Evolutionary conservation across 73 alveolate species (phyloP).

Genomic region (Breviolum minutum): DNA sequence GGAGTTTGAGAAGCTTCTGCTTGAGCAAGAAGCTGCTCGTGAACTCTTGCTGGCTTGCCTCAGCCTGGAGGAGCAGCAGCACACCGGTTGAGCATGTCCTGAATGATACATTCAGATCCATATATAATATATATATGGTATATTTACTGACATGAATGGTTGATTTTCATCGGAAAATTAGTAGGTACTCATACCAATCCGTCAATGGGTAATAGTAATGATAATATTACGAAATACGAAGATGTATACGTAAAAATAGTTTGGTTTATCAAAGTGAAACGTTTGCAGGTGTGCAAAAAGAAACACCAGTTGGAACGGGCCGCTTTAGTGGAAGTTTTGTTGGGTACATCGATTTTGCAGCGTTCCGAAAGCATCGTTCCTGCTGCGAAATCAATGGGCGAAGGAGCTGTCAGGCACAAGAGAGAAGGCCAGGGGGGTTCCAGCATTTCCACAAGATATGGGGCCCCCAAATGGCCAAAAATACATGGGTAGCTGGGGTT

Average conservation of each 20-base stretch:
- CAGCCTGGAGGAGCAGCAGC: slow-evolving; percentile 42
- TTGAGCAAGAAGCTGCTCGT: slow-evolving; percentile 38
- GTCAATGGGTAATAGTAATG: background rate
- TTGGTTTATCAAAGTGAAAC: too few species aligned
- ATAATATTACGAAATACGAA: too few species aligned
- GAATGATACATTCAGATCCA: background rate
- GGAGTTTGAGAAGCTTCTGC: slow-evolving; percentile 73
- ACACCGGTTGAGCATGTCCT: background rate
- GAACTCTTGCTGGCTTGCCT: slow-evolving; percentile 22
- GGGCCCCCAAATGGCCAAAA: background rate
- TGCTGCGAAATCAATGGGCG: background rate
- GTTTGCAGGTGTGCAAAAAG: too few species aligned
- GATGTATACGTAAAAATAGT: too few species aligned
- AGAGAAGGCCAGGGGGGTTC: slow-evolving; percentile 7
- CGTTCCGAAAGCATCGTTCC: background rate
- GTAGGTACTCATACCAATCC: background rate
- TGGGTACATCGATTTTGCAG: background rate
- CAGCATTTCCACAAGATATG: background rate
- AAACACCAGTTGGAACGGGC: too few species aligned
- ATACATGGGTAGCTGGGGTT: too few species aligned
- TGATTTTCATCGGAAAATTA: background rate
- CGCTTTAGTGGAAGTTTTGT: background rate
- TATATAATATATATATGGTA: background rate
- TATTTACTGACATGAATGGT: background rate
- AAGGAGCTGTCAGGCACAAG: slow-evolving; percentile 84